Evolutionary conservation across 768 basidiomycete species (phyloP), one percentile per base, ranked within the genome.

Genomic region (Asterophora parasitica): DNA sequence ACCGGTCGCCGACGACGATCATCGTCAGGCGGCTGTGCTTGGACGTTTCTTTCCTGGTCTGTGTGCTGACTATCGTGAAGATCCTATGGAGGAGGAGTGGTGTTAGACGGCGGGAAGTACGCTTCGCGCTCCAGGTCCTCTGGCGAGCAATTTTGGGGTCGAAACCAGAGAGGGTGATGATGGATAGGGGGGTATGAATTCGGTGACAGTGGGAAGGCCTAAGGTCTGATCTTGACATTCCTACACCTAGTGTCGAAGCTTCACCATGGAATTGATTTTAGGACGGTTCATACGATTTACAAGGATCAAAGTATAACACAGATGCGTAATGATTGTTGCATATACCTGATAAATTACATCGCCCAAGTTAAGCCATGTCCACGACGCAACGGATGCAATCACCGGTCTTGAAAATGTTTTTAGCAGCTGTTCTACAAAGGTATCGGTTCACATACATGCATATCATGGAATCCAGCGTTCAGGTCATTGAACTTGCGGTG

Each of bases 371-470:
- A 49, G 74, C 63, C 93, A 97, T 94, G 65, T 95, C 83, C 36
- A 97, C 88, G 8, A 99, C 88, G 55, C 93, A 94, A 53, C 95
- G 88, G 61, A 99, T 96, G 65, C 93, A 96, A 41, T 88, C 77
- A 12, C 93, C 93, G 38, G 66, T 71, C 87, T 92, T 41, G 0
- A 55, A 30, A 61, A 16, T 27, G 48, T 42, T 27, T 41, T 31
- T 32, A 30, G 17, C 26, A 45, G 20, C 37, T 41, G 17, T 33
- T n/a, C 19, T 30, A n/a, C 35, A 13, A 19, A 13, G 23, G 40
- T 9, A 17, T 31, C 4, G 9, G 31, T 31, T 26, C 16, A 79
- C 92, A 68, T 69, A 93, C 91, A 71, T 97, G 92, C 94, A 99
- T 98, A 62, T 95, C 90, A 48, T 86, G 74, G 76, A 99, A 97